Conservation (phyloP, 2,329 filamentous ascomycete genomes). For the Colletotrichum phormii region DNA sequence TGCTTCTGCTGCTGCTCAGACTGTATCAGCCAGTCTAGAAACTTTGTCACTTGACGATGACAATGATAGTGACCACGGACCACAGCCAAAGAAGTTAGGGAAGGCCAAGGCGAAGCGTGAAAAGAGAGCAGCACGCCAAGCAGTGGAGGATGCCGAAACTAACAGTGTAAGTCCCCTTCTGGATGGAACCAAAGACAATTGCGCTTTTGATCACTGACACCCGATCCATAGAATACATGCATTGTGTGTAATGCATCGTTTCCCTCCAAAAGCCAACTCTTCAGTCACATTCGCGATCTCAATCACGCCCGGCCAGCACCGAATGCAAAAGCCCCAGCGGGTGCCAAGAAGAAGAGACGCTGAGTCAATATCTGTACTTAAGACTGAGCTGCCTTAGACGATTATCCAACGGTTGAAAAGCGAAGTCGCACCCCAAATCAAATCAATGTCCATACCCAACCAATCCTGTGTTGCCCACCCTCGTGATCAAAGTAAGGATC, state of each 20-base stretch:
- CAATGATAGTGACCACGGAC: neutral
- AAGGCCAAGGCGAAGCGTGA: conserved; percentile 64
- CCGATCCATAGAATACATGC: conserved; percentile 53
- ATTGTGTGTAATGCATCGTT: conserved; percentile 59
- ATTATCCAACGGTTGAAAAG: neutral
- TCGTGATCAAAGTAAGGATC: neutral
- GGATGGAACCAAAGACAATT: neutral
- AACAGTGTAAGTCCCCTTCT: conserved; percentile 47
- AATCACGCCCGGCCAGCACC: conserved; percentile 67
- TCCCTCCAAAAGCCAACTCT: conserved; percentile 76
- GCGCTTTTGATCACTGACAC: neutral
- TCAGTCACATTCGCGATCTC: conserved; percentile 76
- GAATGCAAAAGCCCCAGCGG: conserved; percentile 36
- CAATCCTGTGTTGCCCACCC: neutral
- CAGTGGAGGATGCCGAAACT: conserved; percentile 46
- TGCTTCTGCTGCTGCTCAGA: neutral
- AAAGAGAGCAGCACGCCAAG: conserved; percentile 58
- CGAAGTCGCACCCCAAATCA: neutral
- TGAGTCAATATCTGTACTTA: conserved; percentile 37
- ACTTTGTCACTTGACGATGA: neutral
- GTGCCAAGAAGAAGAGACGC: conserved; percentile 52
- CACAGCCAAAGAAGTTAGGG: conserved; percentile 55
- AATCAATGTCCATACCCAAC: neutral
- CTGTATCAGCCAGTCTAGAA: neutral
- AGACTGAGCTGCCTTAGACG: neutral